phyloP scores from a whole-genome alignment of 208 protist species.

The Trypanosoma melophagium region DNA sequence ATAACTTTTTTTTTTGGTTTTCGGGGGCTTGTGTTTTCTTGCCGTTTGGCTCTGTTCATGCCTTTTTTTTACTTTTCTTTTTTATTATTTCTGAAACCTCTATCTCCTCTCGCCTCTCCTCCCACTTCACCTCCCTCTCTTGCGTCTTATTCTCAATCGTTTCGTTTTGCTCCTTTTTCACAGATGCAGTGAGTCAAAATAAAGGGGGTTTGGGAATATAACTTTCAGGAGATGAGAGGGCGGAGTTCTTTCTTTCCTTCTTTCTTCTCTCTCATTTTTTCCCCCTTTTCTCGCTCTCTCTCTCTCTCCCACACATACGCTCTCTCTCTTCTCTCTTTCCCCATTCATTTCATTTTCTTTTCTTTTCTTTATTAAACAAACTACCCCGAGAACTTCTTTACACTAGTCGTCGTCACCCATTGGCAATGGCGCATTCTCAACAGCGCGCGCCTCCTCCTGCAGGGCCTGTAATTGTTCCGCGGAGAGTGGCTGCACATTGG shows the following conservation, averaged over 20 bases:
- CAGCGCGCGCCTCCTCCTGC: conserved; percentile 85
- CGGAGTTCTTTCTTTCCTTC: not conserved
- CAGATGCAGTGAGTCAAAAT: no score
- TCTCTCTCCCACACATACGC: no score
- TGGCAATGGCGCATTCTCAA: conserved; percentile 89
- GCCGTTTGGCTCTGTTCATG: not conserved
- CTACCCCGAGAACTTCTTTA: not conserved
- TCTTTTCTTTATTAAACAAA: conserved; percentile 8
- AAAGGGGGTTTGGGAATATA: no score
- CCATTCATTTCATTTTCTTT: conserved; percentile 2
- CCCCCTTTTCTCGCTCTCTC: not conserved
- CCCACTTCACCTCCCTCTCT: conserved; percentile 2
- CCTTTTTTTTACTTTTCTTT: not conserved
- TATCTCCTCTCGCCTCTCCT: not conserved
- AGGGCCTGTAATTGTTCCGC: conserved; percentile 80
- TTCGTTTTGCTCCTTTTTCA: not conserved
- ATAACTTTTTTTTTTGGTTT: not conserved
- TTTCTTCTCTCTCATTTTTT: not conserved
- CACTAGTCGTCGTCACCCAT: conserved; percentile 95
- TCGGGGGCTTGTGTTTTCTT: not conserved
- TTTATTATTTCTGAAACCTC: not conserved
- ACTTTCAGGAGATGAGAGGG: not conserved
- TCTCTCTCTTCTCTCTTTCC: conserved; percentile 1
- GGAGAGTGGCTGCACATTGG: conserved; percentile 66
- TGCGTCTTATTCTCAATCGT: not conserved